These are phyloP conservation scores for Rosa rugosa DNA, from an alignment of 306 rosid species.

Conservation along the genomic window DNA sequence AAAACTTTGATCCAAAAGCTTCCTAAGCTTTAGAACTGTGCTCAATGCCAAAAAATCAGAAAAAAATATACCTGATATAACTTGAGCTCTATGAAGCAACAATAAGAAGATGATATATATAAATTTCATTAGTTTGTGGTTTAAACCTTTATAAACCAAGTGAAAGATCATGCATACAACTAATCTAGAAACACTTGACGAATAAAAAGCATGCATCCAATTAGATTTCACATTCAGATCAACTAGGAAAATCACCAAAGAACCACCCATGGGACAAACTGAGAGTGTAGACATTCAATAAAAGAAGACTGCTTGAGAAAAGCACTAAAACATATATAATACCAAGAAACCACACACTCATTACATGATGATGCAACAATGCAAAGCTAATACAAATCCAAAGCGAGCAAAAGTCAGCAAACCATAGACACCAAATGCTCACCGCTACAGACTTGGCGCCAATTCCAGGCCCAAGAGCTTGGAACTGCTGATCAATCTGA, in stretches of 20 bases:
- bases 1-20: background rate
- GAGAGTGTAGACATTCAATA: too few relatives aligned
- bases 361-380: background rate
- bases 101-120: background rate
- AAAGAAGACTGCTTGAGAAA: background rate
- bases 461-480: slow-evolving; percentile 71
- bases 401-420: too few relatives aligned
- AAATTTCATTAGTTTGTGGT: background rate
- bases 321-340: too few relatives aligned
- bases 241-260: background rate
- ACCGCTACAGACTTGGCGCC: slow-evolving; percentile 83
- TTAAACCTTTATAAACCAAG: background rate
- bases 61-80: too few relatives aligned
- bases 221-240: background rate
- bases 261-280: background rate
- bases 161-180: background rate
- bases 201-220: background rate
- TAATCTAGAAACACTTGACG: background rate
- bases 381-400: background rate
- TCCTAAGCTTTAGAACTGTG: background rate
- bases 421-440: slow-evolving; percentile 32
- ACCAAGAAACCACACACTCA: background rate
- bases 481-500: slow-evolving; percentile 86
- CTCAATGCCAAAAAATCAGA: background rate
- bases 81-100: background rate